A percentile compares a stretch with the other conserved stretches of the same genome.
phyloP scores from a whole-genome alignment of 192 early-diverging fungal species.

The Dimargaris verticillata region DNA sequence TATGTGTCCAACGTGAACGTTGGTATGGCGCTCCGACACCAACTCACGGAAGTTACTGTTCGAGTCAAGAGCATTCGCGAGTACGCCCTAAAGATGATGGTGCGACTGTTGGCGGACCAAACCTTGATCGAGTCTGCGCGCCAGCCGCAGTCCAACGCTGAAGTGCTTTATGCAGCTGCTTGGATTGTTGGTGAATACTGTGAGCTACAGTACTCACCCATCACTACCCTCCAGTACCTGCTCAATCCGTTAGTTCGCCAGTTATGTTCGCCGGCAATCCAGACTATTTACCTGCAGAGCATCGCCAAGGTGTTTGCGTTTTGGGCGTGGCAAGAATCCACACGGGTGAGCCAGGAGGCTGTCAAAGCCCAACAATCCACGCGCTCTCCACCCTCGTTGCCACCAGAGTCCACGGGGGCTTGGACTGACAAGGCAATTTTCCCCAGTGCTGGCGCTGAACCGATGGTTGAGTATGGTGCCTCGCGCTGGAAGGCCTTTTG shows the following conservation, averaged over 20 bases:
- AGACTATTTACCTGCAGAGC: conserved; percentile 56
- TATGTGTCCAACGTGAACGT: conserved; percentile 61
- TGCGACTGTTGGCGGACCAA: conserved; percentile 47
- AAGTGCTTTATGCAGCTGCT: conserved; percentile 70
- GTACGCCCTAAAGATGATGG: conserved; percentile 60
- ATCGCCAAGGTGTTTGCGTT: conserved; percentile 32
- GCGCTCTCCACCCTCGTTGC: too few species aligned
- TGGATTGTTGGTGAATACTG: conserved; percentile 88
- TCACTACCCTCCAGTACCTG: conserved; percentile 10
- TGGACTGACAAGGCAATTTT: too few species aligned
- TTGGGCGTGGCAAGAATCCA: conserved; percentile 16
- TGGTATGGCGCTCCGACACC: conserved; percentile 44
- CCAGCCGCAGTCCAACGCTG: conserved; percentile 42
- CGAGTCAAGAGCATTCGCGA: conserved; percentile 71
- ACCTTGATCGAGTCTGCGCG: conserved; percentile 38
- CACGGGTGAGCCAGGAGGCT: conserved; percentile 21
- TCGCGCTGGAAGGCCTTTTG: conserved; percentile 13
- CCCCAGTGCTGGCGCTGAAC: conserved; percentile 10
- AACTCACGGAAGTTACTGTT: conserved; percentile 79
- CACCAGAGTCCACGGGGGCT: too few species aligned
- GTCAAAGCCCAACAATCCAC: conserved; percentile 23
- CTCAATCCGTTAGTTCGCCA: conserved; percentile 2
- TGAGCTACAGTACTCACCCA: conserved; percentile 20
- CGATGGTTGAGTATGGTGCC: conserved; percentile 10
- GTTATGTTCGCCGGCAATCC: conserved; percentile 13